Base-by-base conservation (phyloP, 176 grass and related monocot species). In the Leersia perrieri region DNA sequence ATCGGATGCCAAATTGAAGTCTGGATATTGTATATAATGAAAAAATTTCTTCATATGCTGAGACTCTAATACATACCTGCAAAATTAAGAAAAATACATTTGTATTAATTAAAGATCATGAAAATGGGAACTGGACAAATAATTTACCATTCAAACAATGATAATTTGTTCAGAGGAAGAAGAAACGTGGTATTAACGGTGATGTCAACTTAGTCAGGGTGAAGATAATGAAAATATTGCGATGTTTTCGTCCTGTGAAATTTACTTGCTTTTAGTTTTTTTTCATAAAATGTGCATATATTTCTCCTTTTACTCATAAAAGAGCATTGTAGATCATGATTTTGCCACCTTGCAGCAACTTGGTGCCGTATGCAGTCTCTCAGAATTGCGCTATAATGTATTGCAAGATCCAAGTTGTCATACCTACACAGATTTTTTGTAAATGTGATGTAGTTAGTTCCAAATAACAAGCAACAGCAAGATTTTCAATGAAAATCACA, bases 351-450 rank as follows among this genome's bases (percentile, higher is more conserved):
- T 83, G 91, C 88, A 55, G 84, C 89, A 60, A 87, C 65, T 79
- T 94, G 91, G 63, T 94, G 88, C 4, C 91, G 88, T 77, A 88
- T 83, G 41, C 88, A 88, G 11, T 94, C 91, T 76, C 88, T 86
- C 13, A 94, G 31, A 26, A 94, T 72, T 53, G 79, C 34, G 80
- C 83, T 90, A 74, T 88, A 94, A 72, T 94, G 91, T 80, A 94
- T 64, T 44, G 88, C 83, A 29, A 94, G 64, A 5, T 94, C 83
- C 75, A 79, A 70, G 51, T 94, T 87, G n/a, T 88, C 86, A 3
- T 86, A 90, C 71, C 91, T 94, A 35, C 9, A 70, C 1, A 72
- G 10, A 20, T 10, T 20, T 77, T 3, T 11, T 18, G 36, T 25
- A 40, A 73, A 71, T 55, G 8, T 25, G 2, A 60, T 32, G 14